Conservation (phyloP, 257 asterid species). For the Nicotiana benthamiana region DNA sequence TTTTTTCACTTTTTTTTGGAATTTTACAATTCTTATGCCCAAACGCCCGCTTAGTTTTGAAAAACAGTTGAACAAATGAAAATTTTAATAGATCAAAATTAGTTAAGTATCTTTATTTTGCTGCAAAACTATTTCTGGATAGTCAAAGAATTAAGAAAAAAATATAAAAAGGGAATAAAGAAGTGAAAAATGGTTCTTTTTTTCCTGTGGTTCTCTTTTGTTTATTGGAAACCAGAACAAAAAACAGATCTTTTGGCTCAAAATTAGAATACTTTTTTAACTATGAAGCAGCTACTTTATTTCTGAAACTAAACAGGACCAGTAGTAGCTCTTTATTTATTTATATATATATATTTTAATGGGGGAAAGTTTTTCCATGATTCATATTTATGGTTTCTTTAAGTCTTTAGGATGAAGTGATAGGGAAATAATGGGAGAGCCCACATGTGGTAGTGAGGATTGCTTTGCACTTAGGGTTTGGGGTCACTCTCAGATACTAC, state of each 20-base stretch:
- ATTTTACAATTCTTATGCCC: too few species aligned
- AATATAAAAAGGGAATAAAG: neutral
- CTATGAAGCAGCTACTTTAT: neutral
- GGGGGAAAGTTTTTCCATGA: neutral
- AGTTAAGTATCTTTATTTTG: neutral
- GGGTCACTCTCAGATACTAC: neutral
- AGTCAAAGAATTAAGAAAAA: neutral
- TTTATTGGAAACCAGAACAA: neutral
- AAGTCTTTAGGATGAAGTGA: neutral
- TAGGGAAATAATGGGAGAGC: neutral
- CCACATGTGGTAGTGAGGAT: slow-evolving; percentile 3
- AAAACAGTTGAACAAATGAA: neutral
- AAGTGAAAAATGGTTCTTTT: neutral
- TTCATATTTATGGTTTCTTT: neutral
- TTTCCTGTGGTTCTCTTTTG: neutral
- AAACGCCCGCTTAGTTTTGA: too few species aligned
- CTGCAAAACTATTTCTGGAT: neutral
- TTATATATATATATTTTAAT: neutral
- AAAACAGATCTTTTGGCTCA: neutral
- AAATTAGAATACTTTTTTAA: neutral
- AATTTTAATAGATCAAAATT: neutral
- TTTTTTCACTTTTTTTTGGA: too few species aligned
- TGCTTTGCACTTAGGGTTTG: neutral
- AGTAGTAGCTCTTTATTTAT: neutral
- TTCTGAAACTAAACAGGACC: neutral